Evolutionary conservation across 2,329 filamentous ascomycete genomes (phyloP), one percentile per base, ranked within the genome.

Genomic region (Bertia moriformis): DNA sequence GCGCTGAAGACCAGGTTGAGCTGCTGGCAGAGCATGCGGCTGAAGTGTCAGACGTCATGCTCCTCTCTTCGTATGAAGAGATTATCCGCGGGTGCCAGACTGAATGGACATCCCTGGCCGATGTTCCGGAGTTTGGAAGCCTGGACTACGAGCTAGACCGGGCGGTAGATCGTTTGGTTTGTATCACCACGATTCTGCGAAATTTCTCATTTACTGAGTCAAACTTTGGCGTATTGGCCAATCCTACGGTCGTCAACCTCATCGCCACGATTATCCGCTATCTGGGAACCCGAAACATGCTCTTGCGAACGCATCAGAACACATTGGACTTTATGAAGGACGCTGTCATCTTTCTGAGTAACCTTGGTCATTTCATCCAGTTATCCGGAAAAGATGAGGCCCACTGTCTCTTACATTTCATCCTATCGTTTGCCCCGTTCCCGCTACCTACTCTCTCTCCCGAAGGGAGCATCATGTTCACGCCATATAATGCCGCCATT

Each of bases 311-410:
- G 7, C 66, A 79, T 49, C 63, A 68, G 46, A 83, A 83, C 52
- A 78, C 75, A 2, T 60, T 82, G 46, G 79, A 84, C 53, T 83
- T 84, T 51, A 83, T 83, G 76, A 85, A 85, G 53, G 79, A 84
- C 53, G 66, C 76, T 27, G 67, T 84, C 43, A 78, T 74, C 17
- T 80, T 78, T 53, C 61, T 84, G 42, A 83, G 78, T 46, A 84
- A 85, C 53, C 64, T 79, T 18, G 72, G 77, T 18, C 71, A 77
- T 40, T 66, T 68, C 33, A 69, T 84, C 42, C 69, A 78, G 44
- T 56, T 85, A 18, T 75, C 78, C 1, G 71, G 71, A 20, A 72
- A 73, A 48, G 78, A 83, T 50, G 79, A 84, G 48, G 77, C 78
- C 0, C 60, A 78, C 27, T 74, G 72, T 48, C 59, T 84, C 19